Evolutionary conservation across 257 asterid genomes (phyloP).

Genomic region (Fraxinus excelsior): DNA sequence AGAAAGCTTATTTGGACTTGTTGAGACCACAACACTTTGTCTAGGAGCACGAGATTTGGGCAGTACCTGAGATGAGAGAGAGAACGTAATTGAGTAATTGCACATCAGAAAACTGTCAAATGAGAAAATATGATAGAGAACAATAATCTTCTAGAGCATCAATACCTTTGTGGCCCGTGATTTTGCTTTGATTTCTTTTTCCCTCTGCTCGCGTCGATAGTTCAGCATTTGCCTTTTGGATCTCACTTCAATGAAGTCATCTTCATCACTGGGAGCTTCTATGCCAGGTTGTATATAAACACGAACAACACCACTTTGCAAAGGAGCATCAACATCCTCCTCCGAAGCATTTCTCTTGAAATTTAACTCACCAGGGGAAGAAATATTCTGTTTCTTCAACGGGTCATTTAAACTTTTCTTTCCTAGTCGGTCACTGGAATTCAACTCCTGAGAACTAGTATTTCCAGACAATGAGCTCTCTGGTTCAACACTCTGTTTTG

Average conservation of each 20-base stretch:
- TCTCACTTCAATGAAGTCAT: slow-evolving; percentile 95
- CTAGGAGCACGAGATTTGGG: slow-evolving; percentile 52
- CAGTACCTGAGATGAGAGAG: slow-evolving; percentile 45
- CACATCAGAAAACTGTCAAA: slow-evolving; percentile 6
- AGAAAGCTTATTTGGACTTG: slow-evolving; percentile 45
- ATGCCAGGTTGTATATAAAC: slow-evolving; percentile 91
- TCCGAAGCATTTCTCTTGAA: slow-evolving; percentile 55
- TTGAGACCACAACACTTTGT: slow-evolving; percentile 43
- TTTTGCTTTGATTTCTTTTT: slow-evolving; percentile 79
- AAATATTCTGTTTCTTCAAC: slow-evolving; percentile 38
- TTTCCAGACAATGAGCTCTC: slow-evolving; percentile 45
- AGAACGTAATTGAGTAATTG: slow-evolving; percentile 3
- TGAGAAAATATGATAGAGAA: neutral
- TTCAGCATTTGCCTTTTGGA: slow-evolving; percentile 95
- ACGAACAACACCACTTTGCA: slow-evolving; percentile 95
- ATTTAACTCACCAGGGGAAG: slow-evolving; percentile 47
- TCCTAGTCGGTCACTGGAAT: slow-evolving; percentile 39
- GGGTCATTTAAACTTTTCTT: slow-evolving; percentile 43
- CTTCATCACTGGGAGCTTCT: slow-evolving; percentile 92
- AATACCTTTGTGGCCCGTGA: slow-evolving; percentile 65
- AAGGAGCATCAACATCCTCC: slow-evolving; percentile 91
- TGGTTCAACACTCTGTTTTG: slow-evolving; percentile 46
- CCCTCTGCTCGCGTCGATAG: slow-evolving; percentile 94
- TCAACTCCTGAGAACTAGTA: slow-evolving; percentile 39
- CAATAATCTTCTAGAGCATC: slow-evolving; percentile 16